phyloP scores from a whole-genome alignment of 2,329 filamentous ascomycete genomes.

The Ascochyta viciae-villosae region DNA sequence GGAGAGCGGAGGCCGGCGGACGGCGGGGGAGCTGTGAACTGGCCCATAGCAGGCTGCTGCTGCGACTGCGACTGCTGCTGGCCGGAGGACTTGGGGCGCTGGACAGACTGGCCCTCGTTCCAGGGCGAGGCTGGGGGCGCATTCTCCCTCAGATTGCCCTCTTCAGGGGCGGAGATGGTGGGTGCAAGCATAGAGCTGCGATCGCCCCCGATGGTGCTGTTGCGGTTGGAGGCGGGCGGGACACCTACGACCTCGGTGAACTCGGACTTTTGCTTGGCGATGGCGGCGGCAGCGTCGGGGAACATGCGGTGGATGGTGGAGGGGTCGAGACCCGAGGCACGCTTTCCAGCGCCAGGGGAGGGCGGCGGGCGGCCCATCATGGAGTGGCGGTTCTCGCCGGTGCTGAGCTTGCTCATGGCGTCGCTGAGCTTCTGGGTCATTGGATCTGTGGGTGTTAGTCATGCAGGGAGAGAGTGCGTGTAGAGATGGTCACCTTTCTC shows the following conservation, averaged over 20 bases:
- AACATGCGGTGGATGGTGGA: conserved; percentile 99
- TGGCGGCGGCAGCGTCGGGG: conserved; percentile 96
- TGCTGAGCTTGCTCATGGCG: conserved; percentile 93
- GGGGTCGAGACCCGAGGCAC: conserved; percentile 91
- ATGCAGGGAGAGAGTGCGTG: too few relatives aligned
- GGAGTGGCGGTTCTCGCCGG: conserved; percentile 86
- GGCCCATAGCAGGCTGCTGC: conserved; percentile 73
- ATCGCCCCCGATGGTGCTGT: conserved; percentile 82
- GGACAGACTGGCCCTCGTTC: conserved; percentile 63
- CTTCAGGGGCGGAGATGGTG: conserved; percentile 73
- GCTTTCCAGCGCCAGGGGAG: conserved; percentile 73
- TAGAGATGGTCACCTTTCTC: conserved; percentile 76
- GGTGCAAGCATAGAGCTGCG: conserved; percentile 77
- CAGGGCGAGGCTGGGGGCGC: conserved; percentile 80
- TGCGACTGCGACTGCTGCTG: conserved; percentile 68
- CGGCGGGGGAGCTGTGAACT: conserved; percentile 81
- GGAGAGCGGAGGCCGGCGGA: conserved; percentile 82
- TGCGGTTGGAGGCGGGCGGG: conserved; percentile 87
- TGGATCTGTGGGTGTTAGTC: conserved; percentile 67
- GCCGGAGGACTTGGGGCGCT: conserved; percentile 78
- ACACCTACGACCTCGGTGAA: conserved; percentile 95
- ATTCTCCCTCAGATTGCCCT: conserved; percentile 67
- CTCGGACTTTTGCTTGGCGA: conserved; percentile 96
- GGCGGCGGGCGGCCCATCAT: conserved; percentile 76
- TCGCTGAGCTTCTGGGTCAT: conserved; percentile 97